Percentiles rank a stretch among this genome's conserved stretches.
Conservation (phyloP, 2,329 filamentous ascomycete genomes). For the Xylariaceae sp. region DNA sequence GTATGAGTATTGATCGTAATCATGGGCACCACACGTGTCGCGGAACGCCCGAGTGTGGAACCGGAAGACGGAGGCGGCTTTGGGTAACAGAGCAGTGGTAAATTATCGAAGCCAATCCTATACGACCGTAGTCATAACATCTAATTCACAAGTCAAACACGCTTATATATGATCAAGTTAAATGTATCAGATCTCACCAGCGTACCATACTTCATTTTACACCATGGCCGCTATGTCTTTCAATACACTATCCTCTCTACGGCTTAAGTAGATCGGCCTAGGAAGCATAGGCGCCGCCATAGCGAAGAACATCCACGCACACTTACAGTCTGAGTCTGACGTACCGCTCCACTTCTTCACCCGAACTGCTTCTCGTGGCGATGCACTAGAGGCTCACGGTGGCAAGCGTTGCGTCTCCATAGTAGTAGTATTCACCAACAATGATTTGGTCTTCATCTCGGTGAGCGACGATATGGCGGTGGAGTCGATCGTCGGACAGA, state of each 20-base stretch:
- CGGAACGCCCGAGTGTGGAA: no score
- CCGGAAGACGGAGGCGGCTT: no score
- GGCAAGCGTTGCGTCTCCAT: conserved; percentile 34
- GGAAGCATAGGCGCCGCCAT: conserved; percentile 59
- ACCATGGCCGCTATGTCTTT: conserved; percentile 2
- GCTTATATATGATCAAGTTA: no score
- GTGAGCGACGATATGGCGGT: conserved; percentile 52
- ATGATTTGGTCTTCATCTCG: conserved; percentile 47
- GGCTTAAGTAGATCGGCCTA: conserved; percentile 45
- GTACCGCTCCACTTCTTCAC: conserved; percentile 50
- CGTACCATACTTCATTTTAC: background rate
- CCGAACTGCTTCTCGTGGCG: conserved; percentile 53
- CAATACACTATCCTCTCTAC: no score
- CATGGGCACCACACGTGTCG: no score
- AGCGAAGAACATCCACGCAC: conserved; percentile 55
- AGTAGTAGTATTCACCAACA: conserved; percentile 36
- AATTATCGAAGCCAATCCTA: no score
- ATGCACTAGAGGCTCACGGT: conserved; percentile 37
- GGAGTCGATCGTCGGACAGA: conserved; percentile 37
- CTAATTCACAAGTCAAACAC: no score
- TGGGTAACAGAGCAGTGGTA: no score
- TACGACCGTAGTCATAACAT: no score
- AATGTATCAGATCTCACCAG: background rate
- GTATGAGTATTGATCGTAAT: no score
- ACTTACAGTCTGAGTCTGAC: conserved; percentile 37